A percentile compares a stretch with the other conserved stretches of the same genome.
Conservation (phyloP, 2,329 filamentous ascomycete species). For the Colletotrichum liaoningense region DNA sequence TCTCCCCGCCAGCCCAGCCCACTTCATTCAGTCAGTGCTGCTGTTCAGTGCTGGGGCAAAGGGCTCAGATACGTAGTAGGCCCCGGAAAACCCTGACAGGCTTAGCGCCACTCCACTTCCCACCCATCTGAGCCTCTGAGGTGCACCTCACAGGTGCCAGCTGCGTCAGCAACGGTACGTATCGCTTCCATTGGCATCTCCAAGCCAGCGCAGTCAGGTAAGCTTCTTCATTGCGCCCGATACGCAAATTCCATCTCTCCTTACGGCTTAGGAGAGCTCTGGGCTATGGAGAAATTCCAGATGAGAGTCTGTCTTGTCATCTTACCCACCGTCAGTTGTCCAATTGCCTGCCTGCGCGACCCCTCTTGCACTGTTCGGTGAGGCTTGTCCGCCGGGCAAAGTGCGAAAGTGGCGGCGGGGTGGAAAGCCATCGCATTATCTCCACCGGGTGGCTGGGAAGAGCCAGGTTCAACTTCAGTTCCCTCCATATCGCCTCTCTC, state of each 20-base stretch:
- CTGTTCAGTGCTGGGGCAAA: not conserved
- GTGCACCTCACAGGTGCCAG: conserved; percentile 12
- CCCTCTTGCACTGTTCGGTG: not conserved
- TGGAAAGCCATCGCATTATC: not conserved
- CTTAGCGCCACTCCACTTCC: not conserved
- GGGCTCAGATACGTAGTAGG: not conserved
- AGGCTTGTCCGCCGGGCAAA: not conserved
- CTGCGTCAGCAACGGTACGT: conserved; percentile 10
- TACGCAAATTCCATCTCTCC: not conserved
- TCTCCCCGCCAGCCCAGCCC: not conserved
- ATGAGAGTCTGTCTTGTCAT: not conserved
- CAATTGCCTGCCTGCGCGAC: not conserved
- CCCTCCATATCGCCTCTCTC: not conserved
- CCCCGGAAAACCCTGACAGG: not conserved
- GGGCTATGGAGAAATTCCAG: not conserved
- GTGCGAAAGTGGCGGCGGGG: not conserved
- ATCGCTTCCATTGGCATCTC: not conserved
- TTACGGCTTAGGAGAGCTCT: not conserved
- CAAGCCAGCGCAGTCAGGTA: too few species aligned
- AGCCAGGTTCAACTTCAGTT: not conserved
- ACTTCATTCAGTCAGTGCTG: not conserved
- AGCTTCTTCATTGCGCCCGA: conserved; percentile 17
- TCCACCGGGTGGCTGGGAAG: conserved; percentile 24
- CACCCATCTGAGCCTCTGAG: not conserved
- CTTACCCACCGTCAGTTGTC: not conserved